Conservation (phyloP, 768 basidiomycete genomes). For the Arthromyces matolae region DNA sequence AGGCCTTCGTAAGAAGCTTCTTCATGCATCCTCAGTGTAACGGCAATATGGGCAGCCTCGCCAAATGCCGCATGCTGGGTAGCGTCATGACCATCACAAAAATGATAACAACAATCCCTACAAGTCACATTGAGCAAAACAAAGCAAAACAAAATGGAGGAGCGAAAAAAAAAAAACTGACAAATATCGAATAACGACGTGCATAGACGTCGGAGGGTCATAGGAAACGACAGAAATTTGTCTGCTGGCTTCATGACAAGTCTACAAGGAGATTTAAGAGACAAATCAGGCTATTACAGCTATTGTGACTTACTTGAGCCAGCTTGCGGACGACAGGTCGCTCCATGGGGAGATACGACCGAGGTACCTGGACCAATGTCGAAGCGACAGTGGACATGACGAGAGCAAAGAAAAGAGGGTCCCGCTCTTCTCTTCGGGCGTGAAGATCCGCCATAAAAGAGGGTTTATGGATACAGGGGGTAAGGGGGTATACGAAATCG, state of each 20-base stretch:
- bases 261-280: constrained; percentile 31
- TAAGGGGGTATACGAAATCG: constrained; percentile 90
- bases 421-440: constrained; percentile 73
- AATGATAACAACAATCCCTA: constrained; percentile 83
- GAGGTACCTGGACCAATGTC: constrained; percentile 84
- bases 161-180: constrained; percentile 36
- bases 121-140: constrained; percentile 2
- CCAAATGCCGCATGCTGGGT: constrained; percentile 87
- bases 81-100: constrained; percentile 84
- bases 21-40: constrained; percentile 82
- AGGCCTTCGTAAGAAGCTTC: constrained; percentile 78
- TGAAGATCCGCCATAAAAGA: constrained; percentile 90
- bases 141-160: too few relatives aligned
- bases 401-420: constrained; percentile 87
- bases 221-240: constrained; percentile 78
- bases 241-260: constrained; percentile 77
- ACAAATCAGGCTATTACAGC: not conserved
- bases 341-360: constrained; percentile 86
- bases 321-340: constrained; percentile 80
- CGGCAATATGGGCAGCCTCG: constrained; percentile 80
- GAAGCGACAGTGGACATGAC: constrained; percentile 88
- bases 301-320: constrained; percentile 45
- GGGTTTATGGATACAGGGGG: constrained; percentile 87
- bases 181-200: constrained; percentile 88
- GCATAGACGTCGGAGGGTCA: constrained; percentile 80